Percentiles rank a stretch among this genome's conserved stretches.
Evolutionary conservation across 768 basidiomycete species (phyloP).

Genomic region (Infundibulicybe gibba): DNA sequence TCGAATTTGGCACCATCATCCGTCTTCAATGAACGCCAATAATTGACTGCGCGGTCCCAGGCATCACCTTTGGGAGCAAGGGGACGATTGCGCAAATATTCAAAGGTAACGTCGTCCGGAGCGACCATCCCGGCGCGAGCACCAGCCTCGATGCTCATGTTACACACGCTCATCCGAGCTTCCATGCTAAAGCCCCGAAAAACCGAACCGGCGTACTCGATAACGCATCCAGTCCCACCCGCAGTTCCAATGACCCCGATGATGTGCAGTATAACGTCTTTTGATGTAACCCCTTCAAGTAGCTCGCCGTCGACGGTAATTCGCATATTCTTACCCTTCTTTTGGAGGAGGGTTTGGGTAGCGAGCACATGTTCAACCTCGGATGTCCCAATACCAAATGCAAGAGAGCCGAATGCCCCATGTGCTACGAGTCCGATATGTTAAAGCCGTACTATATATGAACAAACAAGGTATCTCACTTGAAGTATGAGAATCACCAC

Average conservation of each 20-base stretch:
- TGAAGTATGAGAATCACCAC: slow-evolving; percentile 92
- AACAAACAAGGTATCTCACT: slow-evolving; percentile 43
- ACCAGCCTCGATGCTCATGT: slow-evolving; percentile 95
- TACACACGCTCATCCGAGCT: slow-evolving; percentile 87
- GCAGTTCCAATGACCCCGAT: slow-evolving; percentile 93
- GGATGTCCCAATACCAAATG: slow-evolving; percentile 91
- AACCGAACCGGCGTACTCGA: slow-evolving; percentile 89
- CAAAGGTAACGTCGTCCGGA: slow-evolving; percentile 84
- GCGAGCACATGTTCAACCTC: slow-evolving; percentile 95
- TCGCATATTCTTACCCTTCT: slow-evolving; percentile 90
- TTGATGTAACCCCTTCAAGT: slow-evolving; percentile 78
- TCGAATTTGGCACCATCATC: slow-evolving; percentile 87
- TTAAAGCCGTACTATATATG: background rate
- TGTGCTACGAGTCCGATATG: slow-evolving; percentile 48
- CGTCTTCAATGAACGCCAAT: slow-evolving; percentile 77
- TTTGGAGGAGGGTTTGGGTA: slow-evolving; percentile 85
- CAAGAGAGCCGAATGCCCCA: slow-evolving; percentile 89
- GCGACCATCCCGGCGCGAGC: slow-evolving; percentile 93
- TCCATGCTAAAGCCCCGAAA: slow-evolving; percentile 87
- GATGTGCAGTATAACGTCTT: slow-evolving; percentile 88
- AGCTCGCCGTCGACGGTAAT: slow-evolving; percentile 84
- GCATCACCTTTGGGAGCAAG: slow-evolving; percentile 79
- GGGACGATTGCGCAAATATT: slow-evolving; percentile 78
- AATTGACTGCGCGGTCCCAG: slow-evolving; percentile 83
- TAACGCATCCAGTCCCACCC: slow-evolving; percentile 87